Conservation (phyloP, 495 filamentous ascomycete species). For the Penicillium ochrochloron region DNA sequence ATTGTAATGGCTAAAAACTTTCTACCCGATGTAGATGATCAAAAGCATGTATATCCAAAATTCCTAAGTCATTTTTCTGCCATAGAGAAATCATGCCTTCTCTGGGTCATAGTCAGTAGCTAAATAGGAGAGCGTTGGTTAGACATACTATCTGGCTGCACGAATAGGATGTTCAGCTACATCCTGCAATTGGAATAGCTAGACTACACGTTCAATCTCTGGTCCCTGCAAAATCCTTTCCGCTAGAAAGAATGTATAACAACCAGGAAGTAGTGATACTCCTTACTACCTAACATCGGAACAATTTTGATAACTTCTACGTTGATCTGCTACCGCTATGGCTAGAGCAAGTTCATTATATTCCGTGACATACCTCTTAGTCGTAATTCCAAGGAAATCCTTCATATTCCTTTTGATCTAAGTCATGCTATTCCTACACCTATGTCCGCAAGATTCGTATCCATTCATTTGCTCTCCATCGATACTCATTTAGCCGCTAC, state of each 20-base stretch:
- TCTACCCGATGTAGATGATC: too few relatives aligned
- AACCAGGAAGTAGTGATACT: not conserved
- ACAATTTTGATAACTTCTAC: too few relatives aligned
- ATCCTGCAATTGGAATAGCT: not conserved
- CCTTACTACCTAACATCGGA: not conserved
- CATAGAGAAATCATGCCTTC: too few relatives aligned
- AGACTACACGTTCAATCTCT: too few relatives aligned
- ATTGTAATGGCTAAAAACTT: too few relatives aligned
- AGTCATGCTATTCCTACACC: slow-evolving; percentile 4
- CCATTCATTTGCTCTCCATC: slow-evolving; percentile 1
- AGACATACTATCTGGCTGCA: too few relatives aligned
- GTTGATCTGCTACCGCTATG: not conserved
- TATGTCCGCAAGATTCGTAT: not conserved
- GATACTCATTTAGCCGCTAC: slow-evolving; percentile 4
- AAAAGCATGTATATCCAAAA: too few relatives aligned
- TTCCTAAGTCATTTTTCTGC: too few relatives aligned
- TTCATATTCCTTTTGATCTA: slow-evolving; percentile 2
- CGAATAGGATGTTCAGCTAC: not conserved
- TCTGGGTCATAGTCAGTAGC: too few relatives aligned
- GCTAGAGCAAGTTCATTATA: not conserved
- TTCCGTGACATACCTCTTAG: not conserved
- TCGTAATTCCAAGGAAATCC: not conserved
- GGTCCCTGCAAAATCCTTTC: too few relatives aligned
- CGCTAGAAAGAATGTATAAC: too few relatives aligned
- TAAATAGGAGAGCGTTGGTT: too few relatives aligned